Evolutionary conservation across 1,139 yeast species (phyloP).

Genomic region (Sugiyamaella sp.): DNA sequence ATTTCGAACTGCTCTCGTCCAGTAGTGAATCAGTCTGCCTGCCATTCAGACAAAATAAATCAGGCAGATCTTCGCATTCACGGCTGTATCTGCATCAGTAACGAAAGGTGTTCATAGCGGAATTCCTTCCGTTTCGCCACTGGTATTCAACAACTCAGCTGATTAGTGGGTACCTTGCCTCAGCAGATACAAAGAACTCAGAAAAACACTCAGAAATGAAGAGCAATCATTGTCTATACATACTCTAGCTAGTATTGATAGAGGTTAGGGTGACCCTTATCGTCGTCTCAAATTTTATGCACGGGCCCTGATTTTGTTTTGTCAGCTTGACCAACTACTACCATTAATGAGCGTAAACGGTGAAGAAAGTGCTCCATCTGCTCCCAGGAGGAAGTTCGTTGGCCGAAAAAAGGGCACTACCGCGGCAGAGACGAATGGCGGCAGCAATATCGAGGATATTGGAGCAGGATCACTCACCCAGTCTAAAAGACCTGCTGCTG

Average conservation of each 20-base stretch:
- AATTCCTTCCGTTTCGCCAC: no score
- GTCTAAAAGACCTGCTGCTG: conserved; percentile 30
- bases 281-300: not conserved
- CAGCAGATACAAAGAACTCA: no score
- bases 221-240: no score
- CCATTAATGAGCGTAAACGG: conserved; percentile 9
- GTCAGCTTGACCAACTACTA: not conserved
- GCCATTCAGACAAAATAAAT: no score
- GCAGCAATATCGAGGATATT: conserved; percentile 25
- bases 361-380: not conserved
- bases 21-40: no score
- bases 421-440: conserved; percentile 2
- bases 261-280: conserved; percentile 11
- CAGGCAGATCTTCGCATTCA: not conserved
- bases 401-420: conserved; percentile 41
- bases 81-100: not conserved
- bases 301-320: not conserved
- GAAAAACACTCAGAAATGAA: no score
- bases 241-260: no score
- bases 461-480: conserved; percentile 37
- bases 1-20: no score
- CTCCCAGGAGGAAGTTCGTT: conserved; percentile 48
- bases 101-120: no score
- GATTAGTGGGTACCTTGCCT: no score
- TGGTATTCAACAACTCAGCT: no score